Evolutionary conservation across 1,139 yeast genomes (phyloP), one percentile per base, ranked within the genome.

Genomic region (Geotrichum aggregatum): DNA sequence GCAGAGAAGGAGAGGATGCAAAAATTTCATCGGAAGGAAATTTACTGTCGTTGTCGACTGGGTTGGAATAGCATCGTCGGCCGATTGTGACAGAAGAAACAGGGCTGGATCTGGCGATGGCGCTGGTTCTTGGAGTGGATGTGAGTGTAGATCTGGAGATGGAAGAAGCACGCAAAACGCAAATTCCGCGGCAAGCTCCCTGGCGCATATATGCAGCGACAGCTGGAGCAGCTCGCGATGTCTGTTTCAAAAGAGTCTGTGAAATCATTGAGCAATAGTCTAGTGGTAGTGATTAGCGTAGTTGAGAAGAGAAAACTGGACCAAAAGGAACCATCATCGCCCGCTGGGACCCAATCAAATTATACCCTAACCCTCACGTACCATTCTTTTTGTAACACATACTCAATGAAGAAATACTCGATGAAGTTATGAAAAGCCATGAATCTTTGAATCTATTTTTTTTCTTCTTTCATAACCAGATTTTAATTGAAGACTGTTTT

Each of bases 21-120:
- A 50, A 50, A 35, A 46, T 16, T n/a, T 50, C 54, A 7, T 50
- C 50, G 21, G 45, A 35, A 33, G 44, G 22, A 11, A 43, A 38
- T 30, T 40, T 40, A 40, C 18, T 31, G 26, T 46, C 49, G 19
- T 34, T 40, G 18, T 46, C 49, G 34, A 46, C 44, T 11, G 49
- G 49, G 7, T 38, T 38, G 18, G 44, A 38, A 44, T 45, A 40
- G 28, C 36, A 43, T 5, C 48, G 47, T 11, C 26, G 24, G 28
- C 16, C 31, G 18, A n/a, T 14, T 16, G 21, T 24, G 10, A 42
- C 31, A 11, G 31, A 26, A 18, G 36, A 3, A 18, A 10, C 41
- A 10, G 38, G 7, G 19, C 21, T 24, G 28, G 39, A 7, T 26
- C 47, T 31, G n/a, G 33, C 7, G 39, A 22, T 16, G 21, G 22